Percentiles rank a stretch among this genome's conserved stretches.
These are phyloP conservation scores for Carex kokanica DNA, from an alignment of 176 grass and related monocot species.

Conservation along the genomic window DNA sequence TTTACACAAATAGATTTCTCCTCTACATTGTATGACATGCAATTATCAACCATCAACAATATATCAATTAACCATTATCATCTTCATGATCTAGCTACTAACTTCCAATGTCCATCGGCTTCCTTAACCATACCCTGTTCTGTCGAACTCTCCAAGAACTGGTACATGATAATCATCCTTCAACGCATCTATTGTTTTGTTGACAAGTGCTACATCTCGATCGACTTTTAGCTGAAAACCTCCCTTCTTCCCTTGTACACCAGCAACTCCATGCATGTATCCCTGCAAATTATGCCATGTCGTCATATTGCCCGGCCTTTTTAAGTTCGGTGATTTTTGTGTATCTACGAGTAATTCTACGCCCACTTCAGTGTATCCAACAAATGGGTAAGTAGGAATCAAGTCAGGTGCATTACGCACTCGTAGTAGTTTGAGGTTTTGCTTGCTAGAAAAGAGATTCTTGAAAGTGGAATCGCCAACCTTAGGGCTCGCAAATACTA, in stretches of 20 bases:
- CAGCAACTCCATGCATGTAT: slow-evolving; percentile 75
- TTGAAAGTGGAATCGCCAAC: slow-evolving; percentile 65
- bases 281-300: slow-evolving; percentile 75
- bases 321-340: slow-evolving; percentile 55
- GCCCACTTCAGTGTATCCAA: slow-evolving; percentile 63
- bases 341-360: slow-evolving; percentile 63
- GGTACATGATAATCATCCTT: slow-evolving; percentile 62
- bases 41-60: neutral
- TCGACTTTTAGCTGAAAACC: slow-evolving; percentile 53
- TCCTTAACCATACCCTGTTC: slow-evolving; percentile 73
- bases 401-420: slow-evolving; percentile 61
- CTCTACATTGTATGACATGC: neutral
- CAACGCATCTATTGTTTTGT: slow-evolving; percentile 66
- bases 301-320: slow-evolving; percentile 28
- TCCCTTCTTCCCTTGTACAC: slow-evolving; percentile 40
- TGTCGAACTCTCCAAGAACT: slow-evolving; percentile 55
- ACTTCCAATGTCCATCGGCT: slow-evolving; percentile 42
- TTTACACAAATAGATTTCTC: neutral
- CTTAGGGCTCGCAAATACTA: slow-evolving; percentile 72
- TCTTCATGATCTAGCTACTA: slow-evolving; percentile 78
- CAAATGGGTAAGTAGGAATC: slow-evolving; percentile 51
- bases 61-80: slow-evolving; percentile 37
- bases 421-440: slow-evolving; percentile 49
- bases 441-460: slow-evolving; percentile 34
- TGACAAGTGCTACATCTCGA: slow-evolving; percentile 67